These are phyloP conservation scores for Candida bentonensis DNA, from an alignment of 805 yeast species.

Conservation along the genomic window DNA sequence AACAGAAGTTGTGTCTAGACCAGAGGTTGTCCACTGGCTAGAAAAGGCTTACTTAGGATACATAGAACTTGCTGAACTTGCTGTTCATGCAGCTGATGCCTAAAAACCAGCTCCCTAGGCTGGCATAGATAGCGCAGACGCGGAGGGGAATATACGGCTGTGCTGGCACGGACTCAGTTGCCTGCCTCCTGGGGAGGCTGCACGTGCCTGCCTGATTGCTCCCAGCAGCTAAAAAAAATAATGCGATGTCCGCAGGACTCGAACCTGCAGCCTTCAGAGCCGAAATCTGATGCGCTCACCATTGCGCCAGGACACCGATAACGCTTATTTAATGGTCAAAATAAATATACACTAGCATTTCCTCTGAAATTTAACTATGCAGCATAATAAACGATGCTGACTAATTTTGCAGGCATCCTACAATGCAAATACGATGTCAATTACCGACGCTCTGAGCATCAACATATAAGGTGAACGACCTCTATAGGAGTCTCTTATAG, in stretches of 20 bases:
- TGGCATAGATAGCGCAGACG: no score
- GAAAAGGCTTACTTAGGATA: no score
- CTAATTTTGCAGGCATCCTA: not conserved
- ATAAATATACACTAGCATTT: not conserved
- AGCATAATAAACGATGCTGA: not conserved
- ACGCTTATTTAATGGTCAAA: not conserved
- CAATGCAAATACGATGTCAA: not conserved
- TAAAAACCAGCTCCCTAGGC: no score
- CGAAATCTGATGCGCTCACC: slow-evolving; percentile 22
- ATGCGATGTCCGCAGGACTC: slow-evolving; percentile 22
- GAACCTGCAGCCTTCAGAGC: slow-evolving; percentile 23
- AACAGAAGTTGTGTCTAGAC: no score
- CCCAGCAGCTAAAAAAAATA: no score
- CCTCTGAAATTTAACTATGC: not conserved
- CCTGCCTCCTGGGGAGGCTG: no score
- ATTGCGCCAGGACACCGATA: slow-evolving; percentile 20
- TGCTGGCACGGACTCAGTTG: no score
- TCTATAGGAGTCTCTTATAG: not conserved
- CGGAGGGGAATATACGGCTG: no score
- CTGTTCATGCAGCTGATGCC: no score
- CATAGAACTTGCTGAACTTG: no score
- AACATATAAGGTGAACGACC: not conserved
- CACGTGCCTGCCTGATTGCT: no score
- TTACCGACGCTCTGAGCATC: not conserved
- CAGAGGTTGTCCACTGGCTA: no score